Base-by-base conservation (phyloP, 2,329 filamentous ascomycete genomes). In the Mycocentrospora acerina region DNA sequence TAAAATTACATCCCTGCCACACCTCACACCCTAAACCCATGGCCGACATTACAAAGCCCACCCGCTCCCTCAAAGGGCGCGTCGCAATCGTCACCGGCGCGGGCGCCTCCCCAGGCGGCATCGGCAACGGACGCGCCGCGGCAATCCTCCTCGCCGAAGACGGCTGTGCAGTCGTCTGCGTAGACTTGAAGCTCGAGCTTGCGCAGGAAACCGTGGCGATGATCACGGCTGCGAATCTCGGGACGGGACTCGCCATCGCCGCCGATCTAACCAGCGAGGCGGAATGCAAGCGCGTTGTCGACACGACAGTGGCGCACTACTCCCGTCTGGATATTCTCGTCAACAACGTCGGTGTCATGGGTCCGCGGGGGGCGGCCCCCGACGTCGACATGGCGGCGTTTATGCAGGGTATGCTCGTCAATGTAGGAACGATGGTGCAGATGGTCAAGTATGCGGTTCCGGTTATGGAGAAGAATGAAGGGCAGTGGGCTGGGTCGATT, bases 351-450 rank as follows among this genome's bases (percentile, higher is more conserved):
- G 83, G 83, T 0, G 68, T 85, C 14, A 71, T 72, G 4, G 83
- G 83, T 0, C 74, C 80, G 0, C 39, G 64, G 1, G 83, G 83
- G 0, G 82, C 77, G 2, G 81, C 81, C 0, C 70, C 79, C 2
- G 76, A 81, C 0, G 76, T 84, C 1, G 78, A 85, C 51, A 76
- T 82, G 70, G 71, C 60, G 0, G 68, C 71, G 9, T 86, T 80
- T 79, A 69, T 75, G 0, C 71, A 70, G 34, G 73, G 75, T 0
- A 70, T 86, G 37, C 72, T 81, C 29, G 67, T 84, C 31, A 86
- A 86, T 51, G 78, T 86, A 4, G 74, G 73, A 4, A 81, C 77
- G 50, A 85, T 85, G 81, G 76, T 85, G 19, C 68, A 77, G 37
- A 84, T 85, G 79, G 69, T 71, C 13, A 82, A 83, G 51, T 76